phyloP scores from a whole-genome alignment of 1,139 yeast genomes.

The Kodamaea suecica region DNA sequence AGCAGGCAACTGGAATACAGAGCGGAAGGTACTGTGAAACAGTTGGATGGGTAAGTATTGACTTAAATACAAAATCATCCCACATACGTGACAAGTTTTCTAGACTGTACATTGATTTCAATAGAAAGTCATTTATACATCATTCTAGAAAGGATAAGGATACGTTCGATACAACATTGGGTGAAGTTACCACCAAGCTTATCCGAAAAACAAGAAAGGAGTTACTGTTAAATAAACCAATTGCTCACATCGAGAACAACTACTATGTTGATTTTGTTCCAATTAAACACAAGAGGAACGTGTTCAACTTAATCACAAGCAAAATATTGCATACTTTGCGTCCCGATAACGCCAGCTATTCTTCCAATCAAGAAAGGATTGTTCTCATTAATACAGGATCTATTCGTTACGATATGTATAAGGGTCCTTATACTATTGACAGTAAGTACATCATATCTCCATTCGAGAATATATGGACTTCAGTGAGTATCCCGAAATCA shows the following conservation, averaged over 20 bases:
- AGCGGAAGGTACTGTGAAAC: constrained; percentile 95
- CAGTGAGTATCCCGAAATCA: constrained; percentile 49
- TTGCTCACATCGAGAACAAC: constrained; percentile 64
- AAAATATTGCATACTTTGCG: constrained; percentile 58
- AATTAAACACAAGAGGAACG: constrained; percentile 53
- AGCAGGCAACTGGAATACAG: constrained; percentile 69
- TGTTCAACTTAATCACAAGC: constrained; percentile 59
- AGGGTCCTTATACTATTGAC: constrained; percentile 81
- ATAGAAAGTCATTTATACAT: constrained; percentile 59
- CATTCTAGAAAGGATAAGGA: constrained; percentile 46
- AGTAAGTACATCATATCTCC: constrained; percentile 85
- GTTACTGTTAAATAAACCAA: constrained; percentile 52
- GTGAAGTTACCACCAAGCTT: constrained; percentile 44
- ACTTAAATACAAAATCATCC: constrained; percentile 18
- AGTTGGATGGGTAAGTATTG: constrained; percentile 76
- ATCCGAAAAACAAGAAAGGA: constrained; percentile 46
- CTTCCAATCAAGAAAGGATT: constrained; percentile 43
- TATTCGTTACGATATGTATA: constrained; percentile 79
- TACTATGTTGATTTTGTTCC: constrained; percentile 73
- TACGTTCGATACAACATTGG: constrained; percentile 48
- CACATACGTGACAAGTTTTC: constrained; percentile 30
- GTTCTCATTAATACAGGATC: constrained; percentile 85
- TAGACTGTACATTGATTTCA: constrained; percentile 80
- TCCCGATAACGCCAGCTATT: constrained; percentile 12
- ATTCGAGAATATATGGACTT: constrained; percentile 75